Conservation (phyloP, 2,329 filamentous ascomycete genomes). For the Nothopassalora personata region DNA sequence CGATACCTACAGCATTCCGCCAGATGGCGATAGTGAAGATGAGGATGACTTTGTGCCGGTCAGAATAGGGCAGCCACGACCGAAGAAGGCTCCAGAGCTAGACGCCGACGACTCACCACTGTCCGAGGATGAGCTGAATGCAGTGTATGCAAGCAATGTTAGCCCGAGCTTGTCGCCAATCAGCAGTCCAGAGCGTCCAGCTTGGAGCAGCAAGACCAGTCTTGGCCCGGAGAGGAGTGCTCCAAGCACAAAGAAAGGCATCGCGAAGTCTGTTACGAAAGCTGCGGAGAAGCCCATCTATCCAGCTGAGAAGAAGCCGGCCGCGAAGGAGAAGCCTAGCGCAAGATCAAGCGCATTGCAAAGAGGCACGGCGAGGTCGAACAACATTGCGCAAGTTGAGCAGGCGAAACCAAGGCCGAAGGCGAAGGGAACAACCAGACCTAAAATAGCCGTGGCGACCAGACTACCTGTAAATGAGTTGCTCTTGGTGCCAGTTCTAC, state of each 20-base stretch:
- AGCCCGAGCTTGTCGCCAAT: constrained; percentile 9
- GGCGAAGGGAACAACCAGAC: not conserved
- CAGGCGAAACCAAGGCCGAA: not conserved
- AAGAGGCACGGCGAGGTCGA: not conserved
- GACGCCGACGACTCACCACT: constrained; percentile 27
- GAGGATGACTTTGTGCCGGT: not conserved
- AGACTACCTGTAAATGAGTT: constrained; percentile 21
- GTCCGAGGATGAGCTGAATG: constrained; percentile 24
- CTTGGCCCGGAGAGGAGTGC: not conserved
- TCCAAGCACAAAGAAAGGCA: not conserved
- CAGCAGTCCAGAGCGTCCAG: not conserved
- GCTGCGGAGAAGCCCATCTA: not conserved
- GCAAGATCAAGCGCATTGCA: not conserved
- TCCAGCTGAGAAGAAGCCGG: not conserved
- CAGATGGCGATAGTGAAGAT: constrained; percentile 9
- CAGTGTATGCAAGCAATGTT: constrained; percentile 13
- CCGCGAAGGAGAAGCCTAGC: not conserved
- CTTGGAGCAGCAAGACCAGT: constrained; percentile 3
- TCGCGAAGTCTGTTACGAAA: not conserved
- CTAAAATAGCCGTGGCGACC: not conserved
- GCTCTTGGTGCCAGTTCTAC: constrained; percentile 10
- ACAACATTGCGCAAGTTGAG: not conserved
- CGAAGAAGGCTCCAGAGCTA: not conserved
- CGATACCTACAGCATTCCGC: constrained; percentile 13
- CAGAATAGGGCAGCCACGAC: not conserved